Evolutionary conservation across 2,329 filamentous ascomycete species (phyloP), one percentile per base, ranked within the genome.

Genomic region (Colletotrichum sp.): DNA sequence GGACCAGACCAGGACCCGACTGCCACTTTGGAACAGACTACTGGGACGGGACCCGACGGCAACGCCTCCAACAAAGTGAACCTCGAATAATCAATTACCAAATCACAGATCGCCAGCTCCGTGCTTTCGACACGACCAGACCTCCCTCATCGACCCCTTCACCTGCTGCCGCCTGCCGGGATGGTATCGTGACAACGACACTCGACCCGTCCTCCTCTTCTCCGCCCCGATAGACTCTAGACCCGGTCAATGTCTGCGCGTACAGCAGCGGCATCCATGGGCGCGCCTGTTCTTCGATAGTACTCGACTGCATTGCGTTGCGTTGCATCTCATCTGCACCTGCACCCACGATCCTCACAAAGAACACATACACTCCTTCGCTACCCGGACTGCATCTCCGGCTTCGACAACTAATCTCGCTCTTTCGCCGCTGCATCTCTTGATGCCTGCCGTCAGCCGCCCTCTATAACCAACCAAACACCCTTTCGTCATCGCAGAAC

Each of bases 201-300:
- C n/a, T 24, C 34, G 24, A 52, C 57, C 36, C 8, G 26, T 30
- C n/a, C 52, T 59, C 30, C 9, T 57, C 55, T 7, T 55, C 70
- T 15, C 34, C 32, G 32, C 52, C 32, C 32, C 49, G 15, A 63
- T 63, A 26, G 44, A 21, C 44, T 52, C 44, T 21, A 52, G 44
- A 49, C 34, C 55, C 44, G 26, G 66, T 75, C 60, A 75, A 76
- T 76, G 71, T 76, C 62, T 75, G 71, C 66, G 32, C 55, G 66
- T 52, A 44, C 57, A 4, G 52, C 30, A 71, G 66, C 71, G 62
- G 71, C 60, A 75, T 75, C 66, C 60, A 76, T 76, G 75, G 75
- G 75, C 66, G 26, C 71, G 24, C 66, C 65, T 67, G 64, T 62
- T 63, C 71, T 76, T 75, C 71, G 13, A 76, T 75, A 76, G 66